Conservation (phyloP, 1,284 basidiomycete species). For the Ganoderma meredithae region DNA sequence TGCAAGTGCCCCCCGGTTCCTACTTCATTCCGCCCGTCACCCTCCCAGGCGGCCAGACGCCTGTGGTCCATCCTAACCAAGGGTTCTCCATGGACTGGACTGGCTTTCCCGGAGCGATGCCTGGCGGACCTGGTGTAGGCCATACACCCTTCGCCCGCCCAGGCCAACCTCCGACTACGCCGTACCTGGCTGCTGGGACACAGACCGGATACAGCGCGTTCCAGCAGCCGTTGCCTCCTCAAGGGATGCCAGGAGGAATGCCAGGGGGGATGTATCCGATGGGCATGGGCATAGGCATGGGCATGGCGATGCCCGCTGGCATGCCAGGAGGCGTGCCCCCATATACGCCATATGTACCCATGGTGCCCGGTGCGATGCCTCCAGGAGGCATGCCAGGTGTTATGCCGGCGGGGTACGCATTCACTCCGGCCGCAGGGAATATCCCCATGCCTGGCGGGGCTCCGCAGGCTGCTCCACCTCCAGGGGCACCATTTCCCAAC, state of each 20-base stretch:
- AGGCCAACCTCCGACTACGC: slow-evolving; percentile 26
- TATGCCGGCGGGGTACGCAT: slow-evolving; percentile 11
- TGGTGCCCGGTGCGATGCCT: slow-evolving; percentile 19
- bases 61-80: slow-evolving; percentile 31
- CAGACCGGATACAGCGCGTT: slow-evolving; percentile 34
- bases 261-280: slow-evolving; percentile 13
- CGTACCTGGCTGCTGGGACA: slow-evolving; percentile 28
- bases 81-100: slow-evolving; percentile 40
- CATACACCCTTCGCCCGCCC: slow-evolving; percentile 28
- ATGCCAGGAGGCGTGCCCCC: slow-evolving; percentile 20
- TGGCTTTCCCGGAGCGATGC: slow-evolving; percentile 35
- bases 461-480: slow-evolving; percentile 20
- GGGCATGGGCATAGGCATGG: slow-evolving; percentile 15
- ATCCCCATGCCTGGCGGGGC: slow-evolving; percentile 22
- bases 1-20: slow-evolving; percentile 38
- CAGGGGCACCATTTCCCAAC: slow-evolving; percentile 10
- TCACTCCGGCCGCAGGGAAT: neutral
- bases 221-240: slow-evolving; percentile 32
- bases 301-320: slow-evolving; percentile 21
- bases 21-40: slow-evolving; percentile 43
- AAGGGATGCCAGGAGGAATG: slow-evolving; percentile 17
- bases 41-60: slow-evolving; percentile 34
- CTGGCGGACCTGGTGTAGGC: slow-evolving; percentile 14
- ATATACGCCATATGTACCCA: neutral
- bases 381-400: slow-evolving; percentile 19